phyloP scores from a whole-genome alignment of 306 rosid species.

The Elaeagnus macrophylla region DNA sequence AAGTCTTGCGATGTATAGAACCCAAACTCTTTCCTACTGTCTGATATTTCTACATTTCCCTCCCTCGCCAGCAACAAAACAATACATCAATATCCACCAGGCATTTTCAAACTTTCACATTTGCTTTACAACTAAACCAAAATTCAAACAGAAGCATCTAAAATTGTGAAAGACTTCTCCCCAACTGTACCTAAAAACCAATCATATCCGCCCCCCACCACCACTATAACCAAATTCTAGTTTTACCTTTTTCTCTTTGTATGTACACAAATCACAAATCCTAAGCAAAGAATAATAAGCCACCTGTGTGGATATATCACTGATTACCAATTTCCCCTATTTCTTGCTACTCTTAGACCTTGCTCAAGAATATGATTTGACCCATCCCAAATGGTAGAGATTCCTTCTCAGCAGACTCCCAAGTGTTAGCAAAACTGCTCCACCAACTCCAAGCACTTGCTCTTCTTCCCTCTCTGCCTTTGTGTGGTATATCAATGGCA shows the following conservation, averaged over 20 bases:
- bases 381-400: slow-evolving; percentile 70
- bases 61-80: slow-evolving; percentile 19
- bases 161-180: slow-evolving; percentile 19
- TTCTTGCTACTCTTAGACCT: not conserved
- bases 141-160: slow-evolving; percentile 35
- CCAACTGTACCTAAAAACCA: slow-evolving; percentile 21
- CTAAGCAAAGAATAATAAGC: slow-evolving; percentile 60
- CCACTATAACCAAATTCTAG: slow-evolving; percentile 40
- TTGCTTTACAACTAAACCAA: not conserved
- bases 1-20: too few species aligned
- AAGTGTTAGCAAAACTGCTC: slow-evolving; percentile 71
- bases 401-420: slow-evolving; percentile 88
- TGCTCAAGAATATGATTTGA: slow-evolving; percentile 61
- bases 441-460: slow-evolving; percentile 62
- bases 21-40: slow-evolving; percentile 17
- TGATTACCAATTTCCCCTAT: slow-evolving; percentile 22
- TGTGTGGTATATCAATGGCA: slow-evolving; percentile 41
- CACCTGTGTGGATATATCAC: slow-evolving; percentile 27
- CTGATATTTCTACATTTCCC: slow-evolving; percentile 20
- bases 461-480: slow-evolving; percentile 44
- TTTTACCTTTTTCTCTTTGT: slow-evolving; percentile 21
- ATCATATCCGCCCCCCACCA: slow-evolving; percentile 50
- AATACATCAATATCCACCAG: slow-evolving; percentile 15
- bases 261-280: slow-evolving; percentile 59
- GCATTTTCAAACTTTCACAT: too few species aligned